Evolutionary conservation across 106 monocot genomes (phyloP).

Genomic region (Dendrobium chrysotoxum): DNA sequence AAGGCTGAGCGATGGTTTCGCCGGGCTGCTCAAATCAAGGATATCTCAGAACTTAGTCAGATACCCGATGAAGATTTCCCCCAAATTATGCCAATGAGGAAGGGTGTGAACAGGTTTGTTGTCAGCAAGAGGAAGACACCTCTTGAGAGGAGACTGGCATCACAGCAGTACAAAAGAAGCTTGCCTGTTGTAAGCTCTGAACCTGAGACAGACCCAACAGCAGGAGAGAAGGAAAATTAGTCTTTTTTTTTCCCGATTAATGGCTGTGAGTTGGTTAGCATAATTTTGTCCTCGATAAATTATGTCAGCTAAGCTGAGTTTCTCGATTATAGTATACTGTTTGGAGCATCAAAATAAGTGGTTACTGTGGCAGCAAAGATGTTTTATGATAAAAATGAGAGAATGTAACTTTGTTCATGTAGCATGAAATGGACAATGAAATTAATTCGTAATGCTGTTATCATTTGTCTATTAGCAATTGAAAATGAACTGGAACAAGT

Average conservation of each 20-base stretch:
- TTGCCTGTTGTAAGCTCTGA: conserved; percentile 55
- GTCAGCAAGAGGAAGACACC: conserved; percentile 93
- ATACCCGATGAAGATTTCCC: conserved; percentile 95
- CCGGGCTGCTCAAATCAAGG: conserved; percentile 79
- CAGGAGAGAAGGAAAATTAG: background rate
- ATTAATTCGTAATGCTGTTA: no score
- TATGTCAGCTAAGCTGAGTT: no score
- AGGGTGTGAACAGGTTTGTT: conserved; percentile 89
- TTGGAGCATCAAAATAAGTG: no score
- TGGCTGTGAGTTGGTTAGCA: background rate
- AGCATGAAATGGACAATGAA: no score
- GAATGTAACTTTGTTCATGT: no score
- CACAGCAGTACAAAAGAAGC: conserved; percentile 64
- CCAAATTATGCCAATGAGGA: conserved; percentile 93
- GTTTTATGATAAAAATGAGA: no score
- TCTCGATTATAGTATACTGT: no score
- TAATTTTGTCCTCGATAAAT: background rate
- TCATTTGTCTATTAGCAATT: no score
- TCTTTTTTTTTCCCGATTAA: background rate
- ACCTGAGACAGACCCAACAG: conserved; percentile 32
- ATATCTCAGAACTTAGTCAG: conserved; percentile 70
- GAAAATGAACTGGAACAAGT: background rate
- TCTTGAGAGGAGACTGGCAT: conserved; percentile 79
- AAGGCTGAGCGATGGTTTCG: conserved; percentile 95
- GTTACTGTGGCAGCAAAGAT: no score